Percentiles rank a stretch among this genome's conserved stretches.
These are phyloP conservation scores for Ceratobasidium sp. DNA, from an alignment of 1,284 basidiomycete species.

Conservation along the genomic window DNA sequence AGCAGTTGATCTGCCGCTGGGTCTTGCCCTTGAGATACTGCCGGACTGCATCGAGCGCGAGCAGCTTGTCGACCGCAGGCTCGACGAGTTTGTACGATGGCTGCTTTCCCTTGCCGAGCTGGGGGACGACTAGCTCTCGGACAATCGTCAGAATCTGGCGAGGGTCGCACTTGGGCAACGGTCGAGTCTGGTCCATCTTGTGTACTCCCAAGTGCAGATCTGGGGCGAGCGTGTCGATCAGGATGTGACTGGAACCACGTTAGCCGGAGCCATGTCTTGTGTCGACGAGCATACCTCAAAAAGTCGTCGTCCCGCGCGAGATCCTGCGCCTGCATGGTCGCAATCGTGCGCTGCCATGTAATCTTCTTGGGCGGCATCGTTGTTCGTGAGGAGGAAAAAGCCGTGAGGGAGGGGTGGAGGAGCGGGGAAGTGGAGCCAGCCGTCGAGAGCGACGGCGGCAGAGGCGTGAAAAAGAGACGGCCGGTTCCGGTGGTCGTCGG, in stretches of 20 bases:
- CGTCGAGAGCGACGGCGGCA: conserved; percentile 43
- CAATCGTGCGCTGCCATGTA: conserved; percentile 42
- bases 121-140: conserved; percentile 56
- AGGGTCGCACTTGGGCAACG: conserved; percentile 73
- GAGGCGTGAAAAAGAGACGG: conserved; percentile 40
- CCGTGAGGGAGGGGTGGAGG: conserved; percentile 42
- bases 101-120: conserved; percentile 33
- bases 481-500: neutral
- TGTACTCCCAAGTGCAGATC: conserved; percentile 71
- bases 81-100: conserved; percentile 44
- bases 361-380: conserved; percentile 38
- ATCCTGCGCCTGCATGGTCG: conserved; percentile 81
- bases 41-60: conserved; percentile 69
- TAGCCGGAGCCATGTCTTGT: no score
- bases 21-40: conserved; percentile 75
- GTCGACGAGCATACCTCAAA: conserved; percentile 57
- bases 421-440: conserved; percentile 35
- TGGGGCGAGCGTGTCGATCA: conserved; percentile 79
- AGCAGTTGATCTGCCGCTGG: conserved; percentile 83
- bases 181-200: conserved; percentile 79
- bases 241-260: conserved; percentile 50
- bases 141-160: conserved; percentile 71
- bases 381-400: conserved; percentile 5
- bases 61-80: conserved; percentile 73
- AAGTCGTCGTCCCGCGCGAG: conserved; percentile 86